Conservation (phyloP, 2,329 filamentous ascomycete species). For the Leptosphaerulina australis region DNA sequence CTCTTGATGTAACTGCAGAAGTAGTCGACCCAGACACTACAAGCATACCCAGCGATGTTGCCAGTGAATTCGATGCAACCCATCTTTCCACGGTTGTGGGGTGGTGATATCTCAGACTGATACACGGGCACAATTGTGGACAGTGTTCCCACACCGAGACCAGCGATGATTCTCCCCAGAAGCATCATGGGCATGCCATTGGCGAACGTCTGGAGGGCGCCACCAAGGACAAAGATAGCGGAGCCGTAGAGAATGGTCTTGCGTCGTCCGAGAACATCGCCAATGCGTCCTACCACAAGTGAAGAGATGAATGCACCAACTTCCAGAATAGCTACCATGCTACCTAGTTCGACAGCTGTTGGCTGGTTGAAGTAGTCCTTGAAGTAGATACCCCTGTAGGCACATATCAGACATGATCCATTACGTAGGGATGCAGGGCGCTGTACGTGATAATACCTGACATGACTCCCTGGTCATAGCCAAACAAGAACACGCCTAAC, state of each 20-base stretch:
- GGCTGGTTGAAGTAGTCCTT: slow-evolving; percentile 92
- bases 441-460: slow-evolving; percentile 74
- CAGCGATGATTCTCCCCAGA: slow-evolving; percentile 57
- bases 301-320: slow-evolving; percentile 92
- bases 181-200: slow-evolving; percentile 87
- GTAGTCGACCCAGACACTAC: slow-evolving; percentile 98
- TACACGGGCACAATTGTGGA: slow-evolving; percentile 61
- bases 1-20: slow-evolving; percentile 89
- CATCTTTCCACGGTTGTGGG: slow-evolving; percentile 92
- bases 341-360: slow-evolving; percentile 84
- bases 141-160: slow-evolving; percentile 58
- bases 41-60: slow-evolving; percentile 94
- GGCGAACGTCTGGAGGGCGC: slow-evolving; percentile 81
- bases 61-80: slow-evolving; percentile 98
- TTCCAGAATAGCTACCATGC: slow-evolving; percentile 97
- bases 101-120: slow-evolving; percentile 72
- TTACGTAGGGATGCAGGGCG: slow-evolving; percentile 24
- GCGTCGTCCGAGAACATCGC: slow-evolving; percentile 87
- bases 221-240: slow-evolving; percentile 82
- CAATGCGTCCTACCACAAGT: slow-evolving; percentile 81
- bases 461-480: slow-evolving; percentile 91
- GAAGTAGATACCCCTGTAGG: slow-evolving; percentile 78
- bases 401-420: slow-evolving; percentile 36
- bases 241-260: slow-evolving; percentile 94
- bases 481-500: slow-evolving; percentile 84